Percentiles rank a stretch among this genome's conserved stretches.
Evolutionary conservation across 306 rosid genomes (phyloP).

Genomic region (Leucaena leucocephala): DNA sequence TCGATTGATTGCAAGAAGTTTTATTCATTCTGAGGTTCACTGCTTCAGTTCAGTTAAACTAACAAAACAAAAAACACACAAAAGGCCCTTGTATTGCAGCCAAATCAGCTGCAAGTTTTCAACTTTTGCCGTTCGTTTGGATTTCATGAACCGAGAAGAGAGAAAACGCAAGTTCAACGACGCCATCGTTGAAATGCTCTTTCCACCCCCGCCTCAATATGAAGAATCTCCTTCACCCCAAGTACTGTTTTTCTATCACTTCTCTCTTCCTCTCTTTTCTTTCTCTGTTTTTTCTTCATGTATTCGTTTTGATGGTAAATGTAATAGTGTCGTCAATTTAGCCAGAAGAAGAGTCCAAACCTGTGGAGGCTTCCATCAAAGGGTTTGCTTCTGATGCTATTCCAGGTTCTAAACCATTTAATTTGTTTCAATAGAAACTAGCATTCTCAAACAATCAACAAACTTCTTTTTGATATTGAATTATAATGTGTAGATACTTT

Average conservation of each 20-base stretch:
- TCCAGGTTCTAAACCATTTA: constrained; percentile 41
- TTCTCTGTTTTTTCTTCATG: too few species aligned
- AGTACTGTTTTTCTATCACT: background rate
- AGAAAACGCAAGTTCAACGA: constrained; percentile 69
- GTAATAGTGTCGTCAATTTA: background rate
- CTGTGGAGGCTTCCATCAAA: constrained; percentile 7
- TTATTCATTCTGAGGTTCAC: background rate
- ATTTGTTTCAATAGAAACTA: background rate
- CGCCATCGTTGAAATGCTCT: constrained; percentile 61
- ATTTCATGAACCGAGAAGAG: constrained; percentile 50
- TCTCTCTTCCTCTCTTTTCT: background rate
- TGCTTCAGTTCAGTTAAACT: background rate
- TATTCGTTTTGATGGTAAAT: background rate
- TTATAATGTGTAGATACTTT: constrained; percentile 17
- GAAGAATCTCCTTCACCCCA: constrained; percentile 21
- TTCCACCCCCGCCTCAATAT: constrained; percentile 47
- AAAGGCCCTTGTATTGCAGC: background rate
- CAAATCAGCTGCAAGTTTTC: background rate
- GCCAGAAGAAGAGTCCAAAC: constrained; percentile 18
- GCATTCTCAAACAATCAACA: background rate
- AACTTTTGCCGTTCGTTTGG: background rate
- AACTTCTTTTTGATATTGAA: background rate
- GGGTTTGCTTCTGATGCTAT: constrained; percentile 29
- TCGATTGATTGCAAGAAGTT: background rate
- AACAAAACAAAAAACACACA: background rate